Base-by-base conservation (phyloP, 768 basidiomycete species). In the Suillus tomentosus region DNA sequence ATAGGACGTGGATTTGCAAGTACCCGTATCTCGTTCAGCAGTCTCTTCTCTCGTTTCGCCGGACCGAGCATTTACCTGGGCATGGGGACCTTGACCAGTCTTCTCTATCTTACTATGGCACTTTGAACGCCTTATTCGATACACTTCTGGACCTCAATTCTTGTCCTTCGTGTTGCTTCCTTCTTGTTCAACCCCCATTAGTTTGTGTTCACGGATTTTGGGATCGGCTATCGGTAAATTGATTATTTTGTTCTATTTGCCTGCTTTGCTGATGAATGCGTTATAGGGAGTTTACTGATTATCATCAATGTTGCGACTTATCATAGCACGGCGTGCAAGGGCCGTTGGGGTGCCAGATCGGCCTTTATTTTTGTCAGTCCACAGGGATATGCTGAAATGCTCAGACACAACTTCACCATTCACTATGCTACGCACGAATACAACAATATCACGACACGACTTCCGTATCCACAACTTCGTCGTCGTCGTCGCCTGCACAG, bases 181-280 rank as follows among this genome's bases (percentile, higher is more conserved):
- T 99, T 99, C 90, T 76, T 98, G 71, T 99, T 99, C 86, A 99
- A 99, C 75, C 97, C 97, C 19, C 97, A 99, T 77, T 96, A 99
- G 78, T 99, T 99, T 80, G 92, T 93, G n/a, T 91, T 95, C 77
- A 87, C 94, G 43, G 97, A 99, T 77, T 99, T 96, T 78, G 86
- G 99, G 76, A 92, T 99, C 73, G 97, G 99, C 79, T 95, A 95
- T 71, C 83, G 91, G 91, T 90, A 72, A 71, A 86, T 77, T 15
- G 22, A 17, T 61, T 45, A 17, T 37, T 14, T 36, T 40, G 3
- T 15, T 37, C 53, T 15, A 4, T 22, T 27, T 39, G 0, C 3
- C 11, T 3, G 3, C 5, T n/a, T 27, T 39, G 10, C 43, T 43
- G 15, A 40, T 60, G 11, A 4, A 3, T 31, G 27, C 8, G 6